phyloP scores from a whole-genome alignment of 2,329 filamentous ascomycete genomes.

The Macrophomina phaseolina region DNA sequence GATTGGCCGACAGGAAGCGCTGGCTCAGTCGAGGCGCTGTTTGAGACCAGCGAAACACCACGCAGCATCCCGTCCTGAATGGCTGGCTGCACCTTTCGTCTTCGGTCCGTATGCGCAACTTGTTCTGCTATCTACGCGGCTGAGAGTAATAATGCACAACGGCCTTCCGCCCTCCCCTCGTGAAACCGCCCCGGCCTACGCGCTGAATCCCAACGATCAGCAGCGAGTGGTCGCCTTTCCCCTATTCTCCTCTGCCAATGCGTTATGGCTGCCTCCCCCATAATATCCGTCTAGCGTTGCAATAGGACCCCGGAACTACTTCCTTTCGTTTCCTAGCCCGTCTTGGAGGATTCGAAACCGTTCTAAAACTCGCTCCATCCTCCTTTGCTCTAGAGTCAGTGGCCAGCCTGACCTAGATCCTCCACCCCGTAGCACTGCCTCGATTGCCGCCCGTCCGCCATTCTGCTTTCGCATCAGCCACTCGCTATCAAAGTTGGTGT shows the following conservation, averaged over 20 bases:
- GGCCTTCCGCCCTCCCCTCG: background rate
- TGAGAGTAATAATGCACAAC: background rate
- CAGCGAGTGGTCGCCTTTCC: background rate
- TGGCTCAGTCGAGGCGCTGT: background rate
- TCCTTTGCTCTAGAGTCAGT: background rate
- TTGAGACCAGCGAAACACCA: background rate
- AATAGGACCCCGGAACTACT: background rate
- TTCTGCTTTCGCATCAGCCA: background rate
- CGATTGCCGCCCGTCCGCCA: background rate
- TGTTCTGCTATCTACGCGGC: background rate
- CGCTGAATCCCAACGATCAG: background rate
- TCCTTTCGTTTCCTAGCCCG: background rate
- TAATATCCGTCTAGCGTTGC: constrained; percentile 4
- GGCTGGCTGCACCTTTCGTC: background rate
- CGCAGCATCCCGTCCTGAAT: background rate
- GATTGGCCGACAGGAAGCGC: background rate
- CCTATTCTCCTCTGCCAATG: background rate
- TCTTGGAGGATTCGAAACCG: background rate
- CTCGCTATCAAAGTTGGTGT: background rate
- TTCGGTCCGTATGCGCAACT: background rate
- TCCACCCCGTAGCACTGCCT: background rate
- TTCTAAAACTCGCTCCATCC: background rate
- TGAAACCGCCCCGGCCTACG: constrained; percentile 1
- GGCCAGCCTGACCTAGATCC: background rate
- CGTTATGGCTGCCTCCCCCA: background rate